Percentiles rank a stretch among this genome's conserved stretches.
phyloP scores from a whole-genome alignment of 805 yeast genomes.

The Metschnikowia borealis region DNA sequence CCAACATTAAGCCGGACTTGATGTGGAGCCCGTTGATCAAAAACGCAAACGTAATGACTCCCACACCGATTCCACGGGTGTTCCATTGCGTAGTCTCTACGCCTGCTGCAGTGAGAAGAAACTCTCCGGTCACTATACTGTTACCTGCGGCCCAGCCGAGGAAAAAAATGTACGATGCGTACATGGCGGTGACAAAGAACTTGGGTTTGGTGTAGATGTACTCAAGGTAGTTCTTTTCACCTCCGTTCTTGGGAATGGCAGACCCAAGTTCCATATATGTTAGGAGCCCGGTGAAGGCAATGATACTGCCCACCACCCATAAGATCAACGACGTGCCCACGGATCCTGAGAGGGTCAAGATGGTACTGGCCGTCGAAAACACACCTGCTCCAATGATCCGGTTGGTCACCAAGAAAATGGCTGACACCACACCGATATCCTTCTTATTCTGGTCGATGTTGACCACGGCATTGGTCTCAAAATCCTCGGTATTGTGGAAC shows the following conservation, averaged over 20 bases:
- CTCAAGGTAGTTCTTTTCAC: conserved; percentile 79
- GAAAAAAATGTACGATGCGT: conserved; percentile 67
- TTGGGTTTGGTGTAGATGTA: conserved; percentile 64
- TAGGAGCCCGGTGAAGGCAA: conserved; percentile 47
- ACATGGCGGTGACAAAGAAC: conserved; percentile 55
- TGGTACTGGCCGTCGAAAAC: conserved; percentile 20
- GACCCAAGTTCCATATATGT: conserved; percentile 81
- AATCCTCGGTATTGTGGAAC: conserved; percentile 10
- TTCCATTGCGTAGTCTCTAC: conserved; percentile 68
- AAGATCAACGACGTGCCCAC: conserved; percentile 68
- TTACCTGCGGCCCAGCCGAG: conserved; percentile 87
- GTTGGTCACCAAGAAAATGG: conserved; percentile 21
- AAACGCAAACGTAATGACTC: conserved; percentile 67
- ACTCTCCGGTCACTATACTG: conserved; percentile 76
- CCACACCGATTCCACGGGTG: conserved; percentile 73
- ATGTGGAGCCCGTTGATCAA: conserved; percentile 58
- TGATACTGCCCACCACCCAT: conserved; percentile 72
- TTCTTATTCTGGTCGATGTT: conserved; percentile 42
- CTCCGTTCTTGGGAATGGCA: conserved; percentile 76
- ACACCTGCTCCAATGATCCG: conserved; percentile 22
- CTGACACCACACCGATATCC: conserved; percentile 43
- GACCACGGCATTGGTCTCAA: conserved; percentile 22
- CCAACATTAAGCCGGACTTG: conserved; percentile 63
- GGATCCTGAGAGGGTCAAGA: conserved; percentile 47
- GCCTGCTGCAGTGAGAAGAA: conserved; percentile 70